Conservation (phyloP, 2,329 filamentous ascomycete species). For the Blastomyces gilchristii region DNA sequence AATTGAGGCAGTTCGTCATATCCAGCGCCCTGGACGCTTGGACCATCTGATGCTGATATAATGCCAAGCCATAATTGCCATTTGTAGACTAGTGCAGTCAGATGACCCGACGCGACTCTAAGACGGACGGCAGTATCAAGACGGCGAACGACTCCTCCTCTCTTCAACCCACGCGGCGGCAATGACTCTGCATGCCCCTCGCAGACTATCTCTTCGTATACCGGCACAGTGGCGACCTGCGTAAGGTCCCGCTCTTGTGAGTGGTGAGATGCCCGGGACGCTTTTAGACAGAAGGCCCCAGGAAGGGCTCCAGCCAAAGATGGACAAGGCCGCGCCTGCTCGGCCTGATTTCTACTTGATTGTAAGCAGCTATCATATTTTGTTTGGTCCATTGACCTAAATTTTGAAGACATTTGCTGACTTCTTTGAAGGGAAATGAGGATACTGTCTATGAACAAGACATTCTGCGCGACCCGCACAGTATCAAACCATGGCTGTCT, state of each 20-base stretch:
- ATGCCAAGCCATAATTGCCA: background rate
- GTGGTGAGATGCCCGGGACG: conserved; percentile 42
- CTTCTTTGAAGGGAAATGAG: conserved; percentile 57
- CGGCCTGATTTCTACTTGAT: conserved; percentile 38
- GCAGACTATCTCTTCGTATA: conserved; percentile 1
- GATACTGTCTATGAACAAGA: conserved; percentile 97
- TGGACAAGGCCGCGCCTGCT: conserved; percentile 33
- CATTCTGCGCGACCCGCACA: conserved; percentile 72
- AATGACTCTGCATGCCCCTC: conserved; percentile 1
- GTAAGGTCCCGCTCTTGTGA: conserved; percentile 20
- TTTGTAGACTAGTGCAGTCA: conserved; percentile 4
- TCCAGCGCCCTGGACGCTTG: conserved; percentile 14
- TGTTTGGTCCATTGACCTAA: background rate
- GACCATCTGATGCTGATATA: conserved; percentile 9
- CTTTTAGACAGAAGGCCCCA: conserved; percentile 38
- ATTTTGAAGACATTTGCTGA: conserved; percentile 50
- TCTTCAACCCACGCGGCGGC: conserved; percentile 5
- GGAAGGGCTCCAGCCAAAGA: conserved; percentile 33
- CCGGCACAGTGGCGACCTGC: conserved; percentile 13
- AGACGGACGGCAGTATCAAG: background rate
- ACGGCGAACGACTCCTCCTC: conserved; percentile 13
- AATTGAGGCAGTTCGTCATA: conserved; percentile 1
- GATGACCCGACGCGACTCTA: conserved; percentile 4
- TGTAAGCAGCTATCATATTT: conserved; percentile 25
- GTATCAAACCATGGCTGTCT: conserved; percentile 86